Conservation (phyloP, 441 rosid species). For the Croton setiger region DNA sequence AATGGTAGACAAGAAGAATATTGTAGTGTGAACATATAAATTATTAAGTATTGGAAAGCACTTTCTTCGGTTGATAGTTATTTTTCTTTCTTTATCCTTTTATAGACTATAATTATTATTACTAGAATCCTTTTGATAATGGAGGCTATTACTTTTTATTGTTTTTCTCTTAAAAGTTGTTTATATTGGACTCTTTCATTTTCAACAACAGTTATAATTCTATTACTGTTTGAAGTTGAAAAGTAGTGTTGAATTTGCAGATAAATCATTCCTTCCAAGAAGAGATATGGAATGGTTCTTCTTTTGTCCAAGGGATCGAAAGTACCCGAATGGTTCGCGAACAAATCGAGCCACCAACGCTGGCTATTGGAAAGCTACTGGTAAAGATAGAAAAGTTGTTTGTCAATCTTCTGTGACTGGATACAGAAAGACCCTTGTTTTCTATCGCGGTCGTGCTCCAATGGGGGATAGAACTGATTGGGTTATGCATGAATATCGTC, state of each 20-base stretch:
- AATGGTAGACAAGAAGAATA: no score
- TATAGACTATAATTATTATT: neutral
- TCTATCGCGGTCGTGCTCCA: conserved; percentile 77
- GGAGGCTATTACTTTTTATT: neutral
- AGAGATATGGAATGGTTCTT: conserved; percentile 94
- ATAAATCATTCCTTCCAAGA: conserved; percentile 69
- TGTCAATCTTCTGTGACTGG: conserved; percentile 53
- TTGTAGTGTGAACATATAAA: conserved; percentile 16
- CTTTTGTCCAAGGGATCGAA: conserved; percentile 67
- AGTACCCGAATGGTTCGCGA: conserved; percentile 62
- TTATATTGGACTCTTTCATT: neutral
- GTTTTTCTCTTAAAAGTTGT: neutral
- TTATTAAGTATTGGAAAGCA: neutral
- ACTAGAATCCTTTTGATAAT: neutral
- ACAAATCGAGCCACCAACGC: conserved; percentile 65
- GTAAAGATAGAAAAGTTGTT: conserved; percentile 67
- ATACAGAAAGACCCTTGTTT: conserved; percentile 75
- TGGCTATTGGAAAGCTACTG: conserved; percentile 86
- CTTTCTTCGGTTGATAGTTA: neutral
- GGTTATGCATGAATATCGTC: conserved; percentile 89
- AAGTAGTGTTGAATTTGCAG: conserved; percentile 32
- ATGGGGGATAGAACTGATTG: conserved; percentile 66
- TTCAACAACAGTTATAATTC: neutral
- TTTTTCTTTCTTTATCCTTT: neutral
- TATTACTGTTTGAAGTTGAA: neutral